These are phyloP conservation scores for Candida nemodendra DNA, from an alignment of 805 yeast genomes.

Conservation along the genomic window DNA sequence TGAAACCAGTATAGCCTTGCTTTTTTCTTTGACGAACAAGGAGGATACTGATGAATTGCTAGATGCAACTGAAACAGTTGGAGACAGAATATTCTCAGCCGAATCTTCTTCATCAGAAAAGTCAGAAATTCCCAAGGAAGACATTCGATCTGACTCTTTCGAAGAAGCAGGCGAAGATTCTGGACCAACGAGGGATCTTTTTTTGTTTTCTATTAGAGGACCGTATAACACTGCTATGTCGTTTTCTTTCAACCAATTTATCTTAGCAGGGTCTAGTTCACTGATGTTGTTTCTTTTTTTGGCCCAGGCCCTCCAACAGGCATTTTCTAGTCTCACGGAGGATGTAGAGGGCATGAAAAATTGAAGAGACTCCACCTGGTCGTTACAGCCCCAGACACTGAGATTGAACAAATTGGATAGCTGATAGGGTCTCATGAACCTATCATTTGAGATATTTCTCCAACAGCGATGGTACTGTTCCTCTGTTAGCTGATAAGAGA, in stretches of 20 bases:
- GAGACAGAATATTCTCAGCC: background rate
- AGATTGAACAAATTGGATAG: constrained; percentile 28
- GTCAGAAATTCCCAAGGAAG: background rate
- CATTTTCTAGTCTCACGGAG: constrained; percentile 62
- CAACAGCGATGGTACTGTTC: constrained; percentile 40
- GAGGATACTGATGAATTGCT: background rate
- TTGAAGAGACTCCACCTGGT: constrained; percentile 34
- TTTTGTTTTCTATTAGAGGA: constrained; percentile 35
- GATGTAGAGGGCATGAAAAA: constrained; percentile 35
- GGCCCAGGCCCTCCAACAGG: constrained; percentile 96
- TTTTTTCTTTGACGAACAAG: background rate
- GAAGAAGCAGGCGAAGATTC: background rate
- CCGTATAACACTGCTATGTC: constrained; percentile 58
- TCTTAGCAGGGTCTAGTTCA: constrained; percentile 42
- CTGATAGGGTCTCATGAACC: constrained; percentile 35
- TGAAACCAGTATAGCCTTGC: constrained; percentile 6
- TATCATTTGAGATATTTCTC: constrained; percentile 38
- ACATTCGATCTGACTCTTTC: background rate
- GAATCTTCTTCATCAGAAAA: background rate
- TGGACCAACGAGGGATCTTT: background rate
- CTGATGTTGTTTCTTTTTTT: constrained; percentile 62
- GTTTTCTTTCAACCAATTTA: constrained; percentile 54
- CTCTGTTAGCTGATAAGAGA: constrained; percentile 36
- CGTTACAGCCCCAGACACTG: constrained; percentile 19
- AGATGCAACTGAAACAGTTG: background rate